Evolutionary conservation across 345 rosid genomes (phyloP).

Genomic region (Corymbia maculata): DNA sequence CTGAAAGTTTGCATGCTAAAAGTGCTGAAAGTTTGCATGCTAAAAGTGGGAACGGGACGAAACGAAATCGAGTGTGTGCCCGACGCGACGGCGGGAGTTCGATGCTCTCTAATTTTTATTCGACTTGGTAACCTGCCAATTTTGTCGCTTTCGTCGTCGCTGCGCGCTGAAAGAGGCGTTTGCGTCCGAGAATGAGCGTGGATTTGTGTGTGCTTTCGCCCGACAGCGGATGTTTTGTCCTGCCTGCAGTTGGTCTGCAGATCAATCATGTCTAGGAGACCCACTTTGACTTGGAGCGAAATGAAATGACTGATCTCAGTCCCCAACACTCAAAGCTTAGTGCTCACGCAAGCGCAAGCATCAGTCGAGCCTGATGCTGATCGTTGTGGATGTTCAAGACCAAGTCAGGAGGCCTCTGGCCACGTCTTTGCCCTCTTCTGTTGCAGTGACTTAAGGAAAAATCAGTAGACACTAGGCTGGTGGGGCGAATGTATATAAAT

Average conservation of each 20-base stretch:
- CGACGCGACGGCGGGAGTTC: not conserved
- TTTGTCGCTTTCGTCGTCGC: not conserved
- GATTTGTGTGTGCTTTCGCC: not conserved
- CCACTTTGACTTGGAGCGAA: not conserved
- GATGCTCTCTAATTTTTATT: not conserved
- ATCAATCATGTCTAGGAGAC: not conserved
- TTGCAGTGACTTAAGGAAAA: not conserved
- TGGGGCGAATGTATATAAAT: not conserved
- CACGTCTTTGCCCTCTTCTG: not conserved
- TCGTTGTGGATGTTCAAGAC: not conserved
- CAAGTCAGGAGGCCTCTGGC: not conserved
- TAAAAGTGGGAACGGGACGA: not conserved
- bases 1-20: not conserved
- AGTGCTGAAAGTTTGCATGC: not conserved
- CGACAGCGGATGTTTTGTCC: not conserved
- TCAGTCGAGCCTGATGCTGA: not conserved
- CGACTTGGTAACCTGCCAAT: not conserved
- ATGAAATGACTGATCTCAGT: not conserved
- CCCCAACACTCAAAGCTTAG: not conserved
- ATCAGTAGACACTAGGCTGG: not conserved
- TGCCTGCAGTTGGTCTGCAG: not conserved
- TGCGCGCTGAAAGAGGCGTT: not conserved
- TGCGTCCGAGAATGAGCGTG: not conserved
- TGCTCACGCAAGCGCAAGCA: not conserved
- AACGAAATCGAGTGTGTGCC: not conserved